phyloP scores from a whole-genome alignment of 306 rosid genomes.

The Pyrus bretschneideri region DNA sequence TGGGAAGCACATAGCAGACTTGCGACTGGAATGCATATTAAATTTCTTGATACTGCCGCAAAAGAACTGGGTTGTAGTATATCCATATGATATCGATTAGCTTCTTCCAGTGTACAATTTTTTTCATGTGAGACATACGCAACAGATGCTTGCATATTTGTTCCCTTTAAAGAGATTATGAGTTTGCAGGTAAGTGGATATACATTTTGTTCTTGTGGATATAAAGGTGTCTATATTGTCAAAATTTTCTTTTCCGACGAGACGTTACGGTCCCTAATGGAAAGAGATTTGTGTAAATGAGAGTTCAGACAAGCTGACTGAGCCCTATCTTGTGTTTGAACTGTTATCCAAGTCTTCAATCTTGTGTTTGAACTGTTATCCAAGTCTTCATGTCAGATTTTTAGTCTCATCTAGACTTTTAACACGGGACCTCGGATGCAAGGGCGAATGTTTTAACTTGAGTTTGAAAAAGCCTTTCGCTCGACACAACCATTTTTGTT shows the following conservation, averaged over 20 bases:
- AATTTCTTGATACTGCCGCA: constrained; percentile 71
- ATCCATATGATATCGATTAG: constrained; percentile 42
- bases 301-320: neutral
- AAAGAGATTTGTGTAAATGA: neutral
- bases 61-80: constrained; percentile 72
- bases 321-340: neutral
- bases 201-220: constrained; percentile 1
- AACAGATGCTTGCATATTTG: neutral
- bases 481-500: no score
- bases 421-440: no score
- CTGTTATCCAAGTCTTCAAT: neutral
- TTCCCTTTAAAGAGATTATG: constrained; percentile 7
- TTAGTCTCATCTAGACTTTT: no score
- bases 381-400: neutral
- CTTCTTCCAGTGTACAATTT: constrained; percentile 29
- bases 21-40: constrained; percentile 53
- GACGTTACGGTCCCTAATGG: neutral
- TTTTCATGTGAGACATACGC: constrained; percentile 15
- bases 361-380: neutral
- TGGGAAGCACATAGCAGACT: constrained; percentile 89
- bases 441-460: no score
- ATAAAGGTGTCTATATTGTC: neutral
- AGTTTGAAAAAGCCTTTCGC: no score
- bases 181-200: constrained; percentile 8
- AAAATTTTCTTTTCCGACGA: neutral